Base-by-base conservation (phyloP, 2,329 filamentous ascomycete genomes). In the Ophiocordyceps camponoti-saundersi region DNA sequence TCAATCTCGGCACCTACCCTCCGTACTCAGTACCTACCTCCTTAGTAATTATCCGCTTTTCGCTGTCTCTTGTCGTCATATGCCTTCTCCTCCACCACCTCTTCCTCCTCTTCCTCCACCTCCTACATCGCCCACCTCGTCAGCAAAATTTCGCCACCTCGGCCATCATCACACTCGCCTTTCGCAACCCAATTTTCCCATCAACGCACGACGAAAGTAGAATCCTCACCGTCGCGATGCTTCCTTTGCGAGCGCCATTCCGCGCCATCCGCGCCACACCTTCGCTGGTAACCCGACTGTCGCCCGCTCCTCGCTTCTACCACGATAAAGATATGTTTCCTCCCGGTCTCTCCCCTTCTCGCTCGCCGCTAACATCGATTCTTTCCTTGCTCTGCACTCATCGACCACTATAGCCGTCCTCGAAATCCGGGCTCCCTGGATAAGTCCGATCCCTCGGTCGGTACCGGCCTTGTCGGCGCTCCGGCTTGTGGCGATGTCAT, bases 401-500 rank as follows among this genome's bases (percentile, higher is more conserved):
- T 68, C 46, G 65, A 68, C 59, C 68, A 71, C 60, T 73, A 73
- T 60, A 70, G 70, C 43, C 67, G 67, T 48, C 70, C 70, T 42
- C 71, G 72, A 49, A 75, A 75, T 53, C 71, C 73, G 50, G 72
- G 72, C 47, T 74, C 72, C 49, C 67, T 76, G 61, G 66, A 72
- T 64, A 93, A 93, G 72, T 77, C 77, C 52, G 86, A 92, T 54
- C 63, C 67, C 48, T 84, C 92, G 53, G 89, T 95, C 51, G 89
- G 89, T 54, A 94, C 89, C 18, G 89, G 89, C 42, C 82, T 95
- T 47, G 89, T 95, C 53, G 86, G 86, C 55, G 86, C 86, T 15
- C 87, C 86, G 42, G 86, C 86, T 42, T 93, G 86, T 61, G 86
- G 86, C 65, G 87, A 93, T 64, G 86, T 93, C 53, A 93, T 93